Evolutionary conservation across 495 filamentous ascomycete genomes (phyloP).

Genomic region (Neurospora terricola): DNA sequence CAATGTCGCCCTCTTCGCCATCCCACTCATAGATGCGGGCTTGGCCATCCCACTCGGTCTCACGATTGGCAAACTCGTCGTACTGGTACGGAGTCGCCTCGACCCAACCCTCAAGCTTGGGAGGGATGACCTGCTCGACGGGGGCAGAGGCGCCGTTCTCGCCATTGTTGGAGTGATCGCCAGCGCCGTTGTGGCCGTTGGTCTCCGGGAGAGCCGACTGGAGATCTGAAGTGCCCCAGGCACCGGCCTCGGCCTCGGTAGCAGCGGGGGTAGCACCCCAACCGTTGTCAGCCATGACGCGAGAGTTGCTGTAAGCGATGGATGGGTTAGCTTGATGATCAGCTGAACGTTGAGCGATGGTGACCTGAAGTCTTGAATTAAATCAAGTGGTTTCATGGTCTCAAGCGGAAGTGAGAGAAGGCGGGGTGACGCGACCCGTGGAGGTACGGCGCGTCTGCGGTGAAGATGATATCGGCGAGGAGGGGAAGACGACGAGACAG

Average conservation of each 20-base stretch:
- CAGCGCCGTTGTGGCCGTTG: not conserved
- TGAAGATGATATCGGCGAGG: not conserved
- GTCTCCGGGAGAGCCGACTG: conserved; percentile 9
- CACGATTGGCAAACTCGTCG: conserved; percentile 25
- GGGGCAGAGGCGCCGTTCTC: not conserved
- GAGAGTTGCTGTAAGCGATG: not conserved
- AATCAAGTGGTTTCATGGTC: not conserved
- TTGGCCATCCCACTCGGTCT: conserved; percentile 29
- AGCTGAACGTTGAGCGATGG: not conserved
- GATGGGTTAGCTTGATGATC: not conserved
- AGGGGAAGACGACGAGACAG: not conserved
- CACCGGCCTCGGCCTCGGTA: conserved; percentile 1
- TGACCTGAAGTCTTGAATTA: not conserved
- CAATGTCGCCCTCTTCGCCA: conserved; percentile 78
- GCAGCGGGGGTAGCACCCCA: not conserved
- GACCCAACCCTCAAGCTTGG: conserved; percentile 39
- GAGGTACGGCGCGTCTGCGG: not conserved
- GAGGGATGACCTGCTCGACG: not conserved
- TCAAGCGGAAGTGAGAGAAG: not conserved
- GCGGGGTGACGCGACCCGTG: not conserved
- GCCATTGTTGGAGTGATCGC: not conserved
- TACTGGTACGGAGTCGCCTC: conserved; percentile 46
- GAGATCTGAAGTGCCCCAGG: conserved; percentile 9
- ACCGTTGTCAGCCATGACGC: not conserved
- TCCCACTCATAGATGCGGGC: conserved; percentile 72